These are phyloP conservation scores for Phytopythium ostracodes DNA, from an alignment of 352 stramenopile genomes.

Conservation along the genomic window DNA sequence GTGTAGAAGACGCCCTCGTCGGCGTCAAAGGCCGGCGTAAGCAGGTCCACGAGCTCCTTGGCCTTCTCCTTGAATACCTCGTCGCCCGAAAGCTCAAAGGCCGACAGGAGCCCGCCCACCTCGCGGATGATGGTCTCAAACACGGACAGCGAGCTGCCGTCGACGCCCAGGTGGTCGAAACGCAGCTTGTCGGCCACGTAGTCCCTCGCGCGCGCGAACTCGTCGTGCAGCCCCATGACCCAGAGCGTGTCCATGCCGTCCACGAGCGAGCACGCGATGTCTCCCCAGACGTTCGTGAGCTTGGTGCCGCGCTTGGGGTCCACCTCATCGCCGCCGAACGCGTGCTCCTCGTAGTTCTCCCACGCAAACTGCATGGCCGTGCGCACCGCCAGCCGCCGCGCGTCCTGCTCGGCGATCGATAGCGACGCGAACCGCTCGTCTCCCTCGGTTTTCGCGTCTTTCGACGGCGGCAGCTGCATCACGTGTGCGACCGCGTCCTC, in stretches of 20 bases:
- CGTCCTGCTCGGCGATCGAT: conserved; percentile 27
- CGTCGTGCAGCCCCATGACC: conserved; percentile 93
- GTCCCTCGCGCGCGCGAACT: conserved; percentile 88
- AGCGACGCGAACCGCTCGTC: not conserved
- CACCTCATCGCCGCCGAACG: conserved; percentile 96
- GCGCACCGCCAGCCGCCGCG: conserved; percentile 39
- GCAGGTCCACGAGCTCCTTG: conserved; percentile 87
- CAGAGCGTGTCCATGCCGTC: conserved; percentile 97
- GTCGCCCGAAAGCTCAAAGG: conserved; percentile 91
- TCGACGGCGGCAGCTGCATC: conserved; percentile 1
- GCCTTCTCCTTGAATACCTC: conserved; percentile 91
- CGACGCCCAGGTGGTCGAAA: conserved; percentile 69
- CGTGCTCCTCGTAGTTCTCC: conserved; percentile 91
- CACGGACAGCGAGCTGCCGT: conserved; percentile 81
- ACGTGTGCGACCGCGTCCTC: conserved; percentile 5
- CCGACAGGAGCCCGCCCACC: conserved; percentile 95
- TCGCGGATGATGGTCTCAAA: conserved; percentile 99
- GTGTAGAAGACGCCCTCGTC: conserved; percentile 89
- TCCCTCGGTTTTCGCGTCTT: no score
- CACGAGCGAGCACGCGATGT: conserved; percentile 90
- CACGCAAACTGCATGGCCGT: conserved; percentile 74
- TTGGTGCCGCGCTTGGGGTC: conserved; percentile 64
- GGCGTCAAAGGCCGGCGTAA: conserved; percentile 89
- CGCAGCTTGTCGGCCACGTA: conserved; percentile 84
- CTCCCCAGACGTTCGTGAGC: conserved; percentile 85